Evolutionary conservation across 2,329 filamentous ascomycete genomes (phyloP).

Genomic region (Aspergillus proliferans): DNA sequence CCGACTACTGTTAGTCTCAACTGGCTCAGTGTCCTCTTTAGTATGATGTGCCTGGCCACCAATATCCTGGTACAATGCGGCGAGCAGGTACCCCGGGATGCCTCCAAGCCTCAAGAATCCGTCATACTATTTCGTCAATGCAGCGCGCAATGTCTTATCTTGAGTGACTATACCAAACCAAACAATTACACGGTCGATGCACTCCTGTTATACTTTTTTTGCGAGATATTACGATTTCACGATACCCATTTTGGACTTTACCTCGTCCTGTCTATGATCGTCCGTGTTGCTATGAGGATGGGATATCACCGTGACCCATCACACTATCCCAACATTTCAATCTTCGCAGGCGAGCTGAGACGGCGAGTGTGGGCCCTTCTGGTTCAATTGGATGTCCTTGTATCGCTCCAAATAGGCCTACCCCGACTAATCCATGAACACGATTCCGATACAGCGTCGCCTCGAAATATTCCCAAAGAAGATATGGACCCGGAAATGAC

Average conservation of each 20-base stretch:
- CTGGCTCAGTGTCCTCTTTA: not conserved
- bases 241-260: not conserved
- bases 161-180: not conserved
- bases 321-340: slow-evolving; percentile 27
- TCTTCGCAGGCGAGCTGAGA: slow-evolving; percentile 33
- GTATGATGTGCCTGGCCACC: not conserved
- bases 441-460: slow-evolving; percentile 34
- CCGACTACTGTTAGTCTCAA: not conserved
- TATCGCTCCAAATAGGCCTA: slow-evolving; percentile 34
- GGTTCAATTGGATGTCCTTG: slow-evolving; percentile 32
- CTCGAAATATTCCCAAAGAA: slow-evolving; percentile 36
- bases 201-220: not conserved
- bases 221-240: not conserved
- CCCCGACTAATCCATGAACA: slow-evolving; percentile 32
- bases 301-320: slow-evolving; percentile 40
- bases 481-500: slow-evolving; percentile 34
- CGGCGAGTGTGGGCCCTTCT: slow-evolving; percentile 30
- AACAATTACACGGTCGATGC: not conserved
- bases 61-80: not conserved
- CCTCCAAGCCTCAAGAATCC: not conserved
- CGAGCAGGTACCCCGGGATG: not conserved
- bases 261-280: slow-evolving; percentile 16
- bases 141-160: not conserved
- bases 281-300: slow-evolving; percentile 32
- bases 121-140: not conserved